A percentile compares a stretch with the other conserved stretches of the same genome.
Evolutionary conservation across 78 protist genomes (phyloP).

Genomic region (Thecamonas trahens): DNA sequence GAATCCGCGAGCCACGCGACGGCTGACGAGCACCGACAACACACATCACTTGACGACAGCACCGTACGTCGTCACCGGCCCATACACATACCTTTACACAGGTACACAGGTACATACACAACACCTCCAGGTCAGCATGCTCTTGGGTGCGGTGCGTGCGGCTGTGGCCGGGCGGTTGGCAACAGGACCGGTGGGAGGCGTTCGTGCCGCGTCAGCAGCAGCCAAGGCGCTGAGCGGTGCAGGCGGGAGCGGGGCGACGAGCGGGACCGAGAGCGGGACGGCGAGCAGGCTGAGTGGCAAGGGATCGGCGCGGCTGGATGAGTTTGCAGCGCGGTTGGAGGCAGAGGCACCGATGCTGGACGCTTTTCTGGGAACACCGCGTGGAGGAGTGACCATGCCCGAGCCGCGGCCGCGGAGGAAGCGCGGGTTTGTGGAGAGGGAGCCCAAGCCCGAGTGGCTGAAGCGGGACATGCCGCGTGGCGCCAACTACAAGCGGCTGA

Average conservation of each 20-base stretch:
- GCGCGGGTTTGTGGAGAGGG: neutral
- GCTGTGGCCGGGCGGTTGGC: too few species aligned
- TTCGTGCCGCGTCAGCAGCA: too few species aligned
- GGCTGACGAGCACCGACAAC: too few species aligned
- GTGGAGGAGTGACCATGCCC: neutral
- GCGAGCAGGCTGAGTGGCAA: too few species aligned
- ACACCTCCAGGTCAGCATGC: neutral
- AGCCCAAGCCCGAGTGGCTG: slow-evolving; percentile 15
- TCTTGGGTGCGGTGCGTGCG: too few species aligned
- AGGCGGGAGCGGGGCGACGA: neutral
- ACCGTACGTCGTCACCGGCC: too few species aligned
- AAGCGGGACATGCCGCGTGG: slow-evolving; percentile 12
- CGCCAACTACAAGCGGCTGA: neutral
- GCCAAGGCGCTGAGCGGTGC: neutral
- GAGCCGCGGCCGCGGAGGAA: neutral
- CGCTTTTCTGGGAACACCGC: neutral
- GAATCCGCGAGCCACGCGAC: too few species aligned
- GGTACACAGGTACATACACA: neutral
- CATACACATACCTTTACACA: neutral
- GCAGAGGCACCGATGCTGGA: too few species aligned
- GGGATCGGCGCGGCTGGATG: slow-evolving; percentile 9
- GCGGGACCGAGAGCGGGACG: too few species aligned
- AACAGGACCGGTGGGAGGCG: too few species aligned
- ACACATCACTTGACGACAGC: too few species aligned
- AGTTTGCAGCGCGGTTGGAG: too few species aligned